Evolutionary conservation across 352 stramenopile genomes (phyloP).

Genomic region (Pythium myriotylum): DNA sequence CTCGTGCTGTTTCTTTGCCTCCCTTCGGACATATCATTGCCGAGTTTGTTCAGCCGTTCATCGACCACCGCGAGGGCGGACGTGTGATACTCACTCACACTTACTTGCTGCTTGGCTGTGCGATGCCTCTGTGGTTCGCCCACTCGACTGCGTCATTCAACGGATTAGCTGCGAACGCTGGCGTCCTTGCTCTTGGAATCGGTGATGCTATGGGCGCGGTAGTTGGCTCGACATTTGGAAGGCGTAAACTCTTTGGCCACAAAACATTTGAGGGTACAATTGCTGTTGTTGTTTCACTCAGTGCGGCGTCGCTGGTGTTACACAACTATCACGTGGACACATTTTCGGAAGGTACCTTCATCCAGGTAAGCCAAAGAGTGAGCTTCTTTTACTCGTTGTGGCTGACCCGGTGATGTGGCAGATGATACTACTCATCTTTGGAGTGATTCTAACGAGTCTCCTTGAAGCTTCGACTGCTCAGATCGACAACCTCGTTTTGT

Average conservation of each 20-base stretch:
- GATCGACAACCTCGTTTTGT: conserved; percentile 86
- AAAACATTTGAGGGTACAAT: conserved; percentile 71
- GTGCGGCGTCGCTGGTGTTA: conserved; percentile 47
- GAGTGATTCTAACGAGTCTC: conserved; percentile 54
- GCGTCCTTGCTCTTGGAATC: conserved; percentile 68
- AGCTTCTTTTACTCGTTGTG: neutral
- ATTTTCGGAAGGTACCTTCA: conserved; percentile 25
- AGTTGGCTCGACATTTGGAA: conserved; percentile 57
- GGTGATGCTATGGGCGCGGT: conserved; percentile 79
- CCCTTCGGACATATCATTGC: conserved; percentile 55
- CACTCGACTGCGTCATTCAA: conserved; percentile 9
- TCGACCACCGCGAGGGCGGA: conserved; percentile 74
- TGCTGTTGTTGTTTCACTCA: conserved; percentile 66
- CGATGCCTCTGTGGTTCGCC: conserved; percentile 69
- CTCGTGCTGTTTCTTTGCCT: conserved; percentile 59
- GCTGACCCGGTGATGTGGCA: conserved; percentile 12
- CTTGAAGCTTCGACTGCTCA: conserved; percentile 72
- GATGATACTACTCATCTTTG: conserved; percentile 31
- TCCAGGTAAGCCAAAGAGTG: conserved; percentile 44
- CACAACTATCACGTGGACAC: conserved; percentile 41
- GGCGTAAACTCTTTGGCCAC: conserved; percentile 50
- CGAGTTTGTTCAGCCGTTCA: conserved; percentile 68
- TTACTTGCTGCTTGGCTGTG: conserved; percentile 79
- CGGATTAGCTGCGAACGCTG: conserved; percentile 57
- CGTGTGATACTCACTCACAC: conserved; percentile 75